Evolutionary conservation across 169 alveolate species (phyloP).

Genomic region (Cryptosporidium ryanae): DNA sequence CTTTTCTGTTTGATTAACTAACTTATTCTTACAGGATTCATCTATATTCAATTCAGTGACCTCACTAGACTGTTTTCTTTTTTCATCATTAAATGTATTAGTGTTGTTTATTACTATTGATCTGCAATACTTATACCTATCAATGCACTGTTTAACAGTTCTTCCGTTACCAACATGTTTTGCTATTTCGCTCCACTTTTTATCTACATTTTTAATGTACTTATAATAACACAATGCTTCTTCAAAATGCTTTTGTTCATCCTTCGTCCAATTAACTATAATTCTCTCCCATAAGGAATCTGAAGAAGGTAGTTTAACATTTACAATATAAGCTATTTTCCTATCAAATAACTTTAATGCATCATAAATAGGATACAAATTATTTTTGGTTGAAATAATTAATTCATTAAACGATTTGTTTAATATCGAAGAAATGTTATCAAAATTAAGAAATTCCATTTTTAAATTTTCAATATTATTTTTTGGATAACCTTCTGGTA

Average conservation of each 20-base stretch:
- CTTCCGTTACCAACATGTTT: constrained; percentile 67
- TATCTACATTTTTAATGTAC: constrained; percentile 55
- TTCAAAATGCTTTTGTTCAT: constrained; percentile 50
- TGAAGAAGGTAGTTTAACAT: constrained; percentile 10
- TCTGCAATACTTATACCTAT: constrained; percentile 57
- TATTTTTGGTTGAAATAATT: not conserved
- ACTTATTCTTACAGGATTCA: not conserved
- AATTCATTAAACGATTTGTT: constrained; percentile 3
- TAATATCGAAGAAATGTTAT: not conserved
- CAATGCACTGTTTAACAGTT: constrained; percentile 61
- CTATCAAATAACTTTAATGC: constrained; percentile 41
- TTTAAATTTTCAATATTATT: constrained; percentile 10
- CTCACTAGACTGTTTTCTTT: not conserved
- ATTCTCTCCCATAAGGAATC: constrained; percentile 3
- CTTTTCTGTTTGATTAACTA: not conserved
- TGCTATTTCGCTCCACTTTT: constrained; percentile 66
- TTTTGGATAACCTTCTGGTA: constrained; percentile 63
- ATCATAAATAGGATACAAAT: constrained; percentile 47
- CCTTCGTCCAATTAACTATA: constrained; percentile 33
- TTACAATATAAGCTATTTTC: not conserved
- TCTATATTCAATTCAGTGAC: not conserved
- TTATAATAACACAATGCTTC: constrained; percentile 69
- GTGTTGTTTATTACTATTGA: constrained; percentile 19
- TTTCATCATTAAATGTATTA: not conserved
- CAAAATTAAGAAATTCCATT: constrained; percentile 32